Evolutionary conservation across 2,329 filamentous ascomycete genomes (phyloP).

Genomic region (Ophiostoma sp.): DNA sequence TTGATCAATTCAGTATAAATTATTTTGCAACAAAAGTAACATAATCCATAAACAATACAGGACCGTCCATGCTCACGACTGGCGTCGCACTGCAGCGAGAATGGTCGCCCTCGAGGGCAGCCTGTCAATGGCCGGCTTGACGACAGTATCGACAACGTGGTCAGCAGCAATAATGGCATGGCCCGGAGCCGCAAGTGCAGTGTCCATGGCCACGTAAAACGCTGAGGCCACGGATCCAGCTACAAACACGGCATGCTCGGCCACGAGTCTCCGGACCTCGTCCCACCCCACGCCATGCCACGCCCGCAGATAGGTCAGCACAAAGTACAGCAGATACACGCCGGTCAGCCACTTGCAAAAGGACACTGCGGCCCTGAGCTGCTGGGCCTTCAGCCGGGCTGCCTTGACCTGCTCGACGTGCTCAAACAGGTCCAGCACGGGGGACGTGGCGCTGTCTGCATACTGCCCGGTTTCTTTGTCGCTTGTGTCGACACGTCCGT

Average conservation of each 20-base stretch:
- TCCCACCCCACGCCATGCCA: background rate
- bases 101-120: background rate
- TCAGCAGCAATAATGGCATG: background rate
- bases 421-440: slow-evolving; percentile 1
- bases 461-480: background rate
- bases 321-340: background rate
- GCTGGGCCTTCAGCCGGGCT: background rate
- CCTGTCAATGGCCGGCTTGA: background rate
- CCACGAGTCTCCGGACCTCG: background rate
- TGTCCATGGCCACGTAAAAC: background rate
- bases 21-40: background rate
- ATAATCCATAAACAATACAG: background rate
- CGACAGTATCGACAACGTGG: background rate
- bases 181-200: background rate
- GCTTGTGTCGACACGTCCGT: background rate
- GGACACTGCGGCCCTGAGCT: background rate
- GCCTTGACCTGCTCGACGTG: background rate
- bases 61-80: background rate
- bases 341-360: background rate
- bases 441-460: slow-evolving; percentile 3
- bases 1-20: background rate
- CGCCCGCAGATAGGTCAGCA: background rate
- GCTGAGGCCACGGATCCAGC: background rate
- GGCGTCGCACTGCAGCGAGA: background rate
- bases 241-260: background rate